Evolutionary conservation across 345 rosid genomes (phyloP), one percentile per base, ranked within the genome.

Genomic region (Eucalyptus marginata): DNA sequence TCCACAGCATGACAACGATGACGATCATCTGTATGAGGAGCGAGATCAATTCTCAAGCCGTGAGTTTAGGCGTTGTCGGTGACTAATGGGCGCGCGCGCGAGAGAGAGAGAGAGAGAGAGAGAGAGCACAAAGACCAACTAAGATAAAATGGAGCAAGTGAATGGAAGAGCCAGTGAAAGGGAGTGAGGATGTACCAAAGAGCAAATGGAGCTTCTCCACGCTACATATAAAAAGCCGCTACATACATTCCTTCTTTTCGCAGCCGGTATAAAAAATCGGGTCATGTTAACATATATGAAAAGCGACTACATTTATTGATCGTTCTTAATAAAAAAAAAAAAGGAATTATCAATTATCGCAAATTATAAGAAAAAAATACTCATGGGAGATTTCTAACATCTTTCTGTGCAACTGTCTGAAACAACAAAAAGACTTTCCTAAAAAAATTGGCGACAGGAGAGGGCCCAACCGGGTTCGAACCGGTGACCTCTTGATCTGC

Each of bases 401-500:
- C 4, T 64, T 64, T 64, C 17, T 14, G 76, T 15, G 10, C 20
- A 64, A 14, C 76, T n/a, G 76, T n/a, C 76, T 25, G 86, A 84
- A 84, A 9, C 20, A 47, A 47, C 33, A 84, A 84, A 84, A 84
- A 84, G 31, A 49, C 25, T 43, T 27, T 24, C 24, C 13, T 7
- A 49, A n/a, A 86, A 7, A 2, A 51, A 3, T 3, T 7, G 5
- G 6, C 7, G 1, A 66, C 3, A 9, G 80, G 16, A 8, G 7
- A 92, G 92, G 93, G 93, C 92, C 90, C 92, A 92, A 88, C 93
- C 91, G 92, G 91, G 92, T 47, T 92, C 90, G 89, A 89, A 92
- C 92, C 89, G 90, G 92, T 93, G 96, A 94, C 95, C 97, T 94
- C 92, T 94, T 92, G 95, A 95, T 93, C 97, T 94, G 94, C 95